phyloP scores from a whole-genome alignment of 78 protist species.

The Dictyostelium capitatum region DNA sequence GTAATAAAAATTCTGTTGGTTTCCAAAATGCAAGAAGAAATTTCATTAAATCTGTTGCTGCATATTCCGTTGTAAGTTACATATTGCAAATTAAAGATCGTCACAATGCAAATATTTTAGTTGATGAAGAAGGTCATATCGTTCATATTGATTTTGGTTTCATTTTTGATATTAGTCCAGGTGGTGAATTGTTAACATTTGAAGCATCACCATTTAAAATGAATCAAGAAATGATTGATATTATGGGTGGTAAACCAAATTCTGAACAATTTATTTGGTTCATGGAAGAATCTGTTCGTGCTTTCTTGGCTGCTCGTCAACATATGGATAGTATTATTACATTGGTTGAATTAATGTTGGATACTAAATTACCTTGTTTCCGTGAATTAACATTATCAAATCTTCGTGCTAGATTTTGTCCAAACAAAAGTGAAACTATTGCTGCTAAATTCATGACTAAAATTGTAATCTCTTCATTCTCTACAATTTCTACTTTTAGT shows the following conservation, averaged over 20 bases:
- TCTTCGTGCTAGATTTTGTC: constrained; percentile 86
- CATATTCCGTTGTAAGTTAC: constrained; percentile 92
- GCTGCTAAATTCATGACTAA: constrained; percentile 90
- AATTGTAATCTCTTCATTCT: constrained; percentile 79
- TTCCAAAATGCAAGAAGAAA: constrained; percentile 91
- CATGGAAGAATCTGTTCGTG: constrained; percentile 85
- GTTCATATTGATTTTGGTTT: constrained; percentile 96
- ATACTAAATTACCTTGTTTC: constrained; percentile 91
- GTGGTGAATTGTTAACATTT: constrained; percentile 89
- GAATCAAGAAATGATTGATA: constrained; percentile 90
- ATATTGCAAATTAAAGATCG: constrained; percentile 94
- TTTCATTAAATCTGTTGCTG: constrained; percentile 92
- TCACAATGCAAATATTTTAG: constrained; percentile 95
- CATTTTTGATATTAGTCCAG: constrained; percentile 93
- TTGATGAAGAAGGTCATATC: constrained; percentile 92
- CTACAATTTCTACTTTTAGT: constrained; percentile 60
- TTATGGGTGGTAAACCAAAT: constrained; percentile 91
- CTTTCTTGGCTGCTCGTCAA: constrained; percentile 90
- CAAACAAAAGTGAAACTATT: constrained; percentile 74
- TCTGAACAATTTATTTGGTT: constrained; percentile 89
- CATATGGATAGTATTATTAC: constrained; percentile 86
- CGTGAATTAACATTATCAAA: constrained; percentile 80
- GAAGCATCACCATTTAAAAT: constrained; percentile 96
- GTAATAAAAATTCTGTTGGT: constrained; percentile 70
- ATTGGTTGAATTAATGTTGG: constrained; percentile 88